These are phyloP conservation scores for Hypoxylon rubiginosum DNA, from an alignment of 2,329 filamentous ascomycete species.

Conservation along the genomic window DNA sequence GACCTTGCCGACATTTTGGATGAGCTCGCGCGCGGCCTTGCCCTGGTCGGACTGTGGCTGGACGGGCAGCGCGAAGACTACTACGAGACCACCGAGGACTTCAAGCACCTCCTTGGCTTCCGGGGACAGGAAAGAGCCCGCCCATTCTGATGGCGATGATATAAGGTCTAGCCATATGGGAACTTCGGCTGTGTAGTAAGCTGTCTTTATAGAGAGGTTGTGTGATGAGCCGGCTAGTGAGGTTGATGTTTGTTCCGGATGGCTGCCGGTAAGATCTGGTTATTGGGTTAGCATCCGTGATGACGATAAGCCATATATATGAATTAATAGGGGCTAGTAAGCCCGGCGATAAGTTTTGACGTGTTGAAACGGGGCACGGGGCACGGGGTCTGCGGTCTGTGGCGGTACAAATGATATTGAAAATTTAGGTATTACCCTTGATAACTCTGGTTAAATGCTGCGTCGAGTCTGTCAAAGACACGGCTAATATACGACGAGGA, in stretches of 20 bases:
- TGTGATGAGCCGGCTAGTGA: slow-evolving; percentile 73
- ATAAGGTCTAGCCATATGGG: slow-evolving; percentile 78
- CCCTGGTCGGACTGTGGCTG: slow-evolving; percentile 42
- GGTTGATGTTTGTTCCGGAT: slow-evolving; percentile 55
- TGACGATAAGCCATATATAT: background rate
- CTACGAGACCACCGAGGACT: slow-evolving; percentile 71
- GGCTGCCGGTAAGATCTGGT: slow-evolving; percentile 66
- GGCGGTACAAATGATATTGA: background rate
- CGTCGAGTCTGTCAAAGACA: slow-evolving; percentile 63
- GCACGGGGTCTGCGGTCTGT: background rate
- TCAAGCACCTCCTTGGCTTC: slow-evolving; percentile 74
- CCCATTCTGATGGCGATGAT: slow-evolving; percentile 66
- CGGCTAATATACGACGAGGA: slow-evolving; percentile 70
- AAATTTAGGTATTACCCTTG: slow-evolving; percentile 60
- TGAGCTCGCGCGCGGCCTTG: slow-evolving; percentile 56
- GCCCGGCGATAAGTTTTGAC: background rate
- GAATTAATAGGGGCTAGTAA: background rate
- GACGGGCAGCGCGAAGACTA: slow-evolving; percentile 63
- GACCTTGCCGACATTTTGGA: slow-evolving; percentile 67
- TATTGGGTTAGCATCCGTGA: slow-evolving; percentile 28
- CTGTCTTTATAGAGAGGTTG: slow-evolving; percentile 65
- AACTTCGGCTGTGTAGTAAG: slow-evolving; percentile 72
- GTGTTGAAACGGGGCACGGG: slow-evolving; percentile 1
- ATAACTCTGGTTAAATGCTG: slow-evolving; percentile 64
- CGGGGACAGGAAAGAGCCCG: slow-evolving; percentile 68